Base-by-base conservation (phyloP, 116 monocot species). In the Posidonia oceanica region DNA sequence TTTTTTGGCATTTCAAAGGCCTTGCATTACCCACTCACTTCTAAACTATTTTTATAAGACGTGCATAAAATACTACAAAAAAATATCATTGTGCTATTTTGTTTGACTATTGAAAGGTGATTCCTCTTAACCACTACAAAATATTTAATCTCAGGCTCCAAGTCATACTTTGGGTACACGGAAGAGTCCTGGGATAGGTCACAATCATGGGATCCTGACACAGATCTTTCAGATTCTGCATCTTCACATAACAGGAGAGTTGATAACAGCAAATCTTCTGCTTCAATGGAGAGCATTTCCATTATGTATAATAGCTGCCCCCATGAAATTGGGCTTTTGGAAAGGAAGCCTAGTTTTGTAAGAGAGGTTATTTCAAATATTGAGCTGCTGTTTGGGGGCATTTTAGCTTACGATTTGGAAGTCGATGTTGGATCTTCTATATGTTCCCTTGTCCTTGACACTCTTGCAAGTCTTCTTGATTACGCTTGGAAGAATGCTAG, bases 161-260 rank as follows among this genome's bases (percentile, higher is more conserved):
- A 80, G 72, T 29, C 62, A 38, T 65, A 64, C 12, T 42, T 72
- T 48, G 76, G 56, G 17, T 60, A 67, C 16, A 66, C 55, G 13
- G 69, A 69, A 4, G 67, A 63, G 59, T 80, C 72, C 58, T 60
- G 61, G n/a, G 70, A 64, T 54, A 76, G 66, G 64, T 23, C 60
- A 10, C 71, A 53, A 54, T 48, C 71, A 54, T 60, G 60, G 6
- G 74, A 79, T 52, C 41, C 74, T 14, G 88, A 88, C 16, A 42
- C 38, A 36, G 87, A 87, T 59, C 57, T 87, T 62, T 83, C 73
- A 40, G 85, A 83, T 69, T 83, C 85, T 59, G 85, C 87, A 39
- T 80, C 77, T 52, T 94, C 87, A 21, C 54, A 71, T 63, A 61
- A 42, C 40, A 64, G 52, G 16, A 72, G 6, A 52, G 52, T 56